A percentile compares a stretch with the other conserved stretches of the same genome.
Conservation (phyloP, 441 rosid genomes). For the Omphalea diandra region DNA sequence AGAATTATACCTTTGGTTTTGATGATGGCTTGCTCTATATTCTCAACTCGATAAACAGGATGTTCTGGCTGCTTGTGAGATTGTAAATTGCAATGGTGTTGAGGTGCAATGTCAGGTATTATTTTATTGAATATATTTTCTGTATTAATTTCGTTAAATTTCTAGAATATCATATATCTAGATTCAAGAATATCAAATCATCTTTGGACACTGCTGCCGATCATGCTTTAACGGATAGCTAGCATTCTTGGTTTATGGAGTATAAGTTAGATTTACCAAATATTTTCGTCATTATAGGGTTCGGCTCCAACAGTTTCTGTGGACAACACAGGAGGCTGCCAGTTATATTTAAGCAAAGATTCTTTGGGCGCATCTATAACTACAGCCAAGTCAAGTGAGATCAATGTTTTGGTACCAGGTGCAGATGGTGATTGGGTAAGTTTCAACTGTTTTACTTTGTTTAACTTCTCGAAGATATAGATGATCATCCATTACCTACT, state of each 20-base stretch:
- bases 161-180: neutral
- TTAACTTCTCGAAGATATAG: neutral
- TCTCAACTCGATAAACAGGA: slow-evolving; percentile 49
- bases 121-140: slow-evolving; percentile 17
- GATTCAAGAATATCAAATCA: neutral
- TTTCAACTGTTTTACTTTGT: neutral
- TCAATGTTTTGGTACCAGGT: slow-evolving; percentile 88
- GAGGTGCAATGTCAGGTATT: slow-evolving; percentile 98
- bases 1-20: neutral
- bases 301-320: slow-evolving; percentile 94
- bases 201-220: neutral
- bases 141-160: neutral
- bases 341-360: slow-evolving; percentile 79
- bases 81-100: slow-evolving; percentile 85
- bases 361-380: slow-evolving; percentile 75
- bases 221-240: slow-evolving; percentile 6
- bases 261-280: slow-evolving; percentile 5
- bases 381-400: slow-evolving; percentile 94
- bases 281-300: slow-evolving; percentile 53
- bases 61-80: slow-evolving; percentile 97
- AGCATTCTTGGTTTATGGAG: slow-evolving; percentile 5
- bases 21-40: slow-evolving; percentile 16
- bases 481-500: neutral
- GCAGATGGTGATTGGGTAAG: slow-evolving; percentile 81
- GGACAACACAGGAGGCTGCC: slow-evolving; percentile 91